Evolutionary conservation across 495 filamentous ascomycete species (phyloP).

Genomic region (Penicillium canariense): DNA sequence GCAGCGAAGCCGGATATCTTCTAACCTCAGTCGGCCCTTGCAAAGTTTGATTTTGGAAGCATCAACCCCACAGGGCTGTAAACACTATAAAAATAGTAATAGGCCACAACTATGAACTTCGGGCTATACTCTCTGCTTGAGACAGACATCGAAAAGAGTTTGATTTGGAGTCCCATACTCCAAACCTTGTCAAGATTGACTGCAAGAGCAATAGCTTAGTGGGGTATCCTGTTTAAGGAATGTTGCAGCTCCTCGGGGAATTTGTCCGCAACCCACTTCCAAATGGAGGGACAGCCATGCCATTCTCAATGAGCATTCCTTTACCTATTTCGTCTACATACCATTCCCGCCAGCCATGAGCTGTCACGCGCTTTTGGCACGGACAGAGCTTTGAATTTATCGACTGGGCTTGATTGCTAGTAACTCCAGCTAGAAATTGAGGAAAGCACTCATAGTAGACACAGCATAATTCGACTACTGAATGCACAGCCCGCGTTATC

Average conservation of each 20-base stretch:
- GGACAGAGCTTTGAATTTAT: neutral
- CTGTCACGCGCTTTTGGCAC: neutral
- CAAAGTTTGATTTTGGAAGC: neutral
- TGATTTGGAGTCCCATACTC: neutral
- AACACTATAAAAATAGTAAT: no score
- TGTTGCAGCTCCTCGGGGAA: neutral
- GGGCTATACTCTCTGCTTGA: neutral
- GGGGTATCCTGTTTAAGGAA: neutral
- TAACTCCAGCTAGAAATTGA: no score
- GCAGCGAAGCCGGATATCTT: neutral
- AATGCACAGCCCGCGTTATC: no score
- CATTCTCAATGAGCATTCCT: neutral
- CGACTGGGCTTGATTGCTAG: neutral
- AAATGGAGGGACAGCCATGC: neutral
- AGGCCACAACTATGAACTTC: neutral
- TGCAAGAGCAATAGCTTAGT: neutral
- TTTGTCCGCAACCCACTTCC: neutral
- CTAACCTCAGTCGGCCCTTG: neutral
- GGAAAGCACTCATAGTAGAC: no score
- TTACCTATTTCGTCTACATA: neutral
- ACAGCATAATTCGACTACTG: no score
- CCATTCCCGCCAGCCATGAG: conserved; percentile 2
- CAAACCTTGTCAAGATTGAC: neutral
- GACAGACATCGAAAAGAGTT: neutral
- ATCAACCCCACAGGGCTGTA: neutral